A percentile compares a stretch with the other conserved stretches of the same genome.
These are phyloP conservation scores for Exophiala aquamarina DNA, from an alignment of 2,329 filamentous ascomycete genomes.

Conservation along the genomic window DNA sequence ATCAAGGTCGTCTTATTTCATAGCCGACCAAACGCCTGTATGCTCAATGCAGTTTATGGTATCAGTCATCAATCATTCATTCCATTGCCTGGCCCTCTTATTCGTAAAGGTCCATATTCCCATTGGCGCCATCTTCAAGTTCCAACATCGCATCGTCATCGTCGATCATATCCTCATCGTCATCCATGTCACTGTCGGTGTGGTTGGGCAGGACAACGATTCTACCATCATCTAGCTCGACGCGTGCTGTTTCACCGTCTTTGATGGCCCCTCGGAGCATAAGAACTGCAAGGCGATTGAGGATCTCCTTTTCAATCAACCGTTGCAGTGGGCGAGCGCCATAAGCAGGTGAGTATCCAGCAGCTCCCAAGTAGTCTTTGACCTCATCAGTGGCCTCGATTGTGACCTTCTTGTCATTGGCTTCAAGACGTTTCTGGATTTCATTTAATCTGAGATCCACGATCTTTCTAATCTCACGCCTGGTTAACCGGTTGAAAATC, in stretches of 20 bases:
- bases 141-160: slow-evolving; percentile 76
- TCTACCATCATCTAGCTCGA: slow-evolving; percentile 76
- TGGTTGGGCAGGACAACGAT: slow-evolving; percentile 76
- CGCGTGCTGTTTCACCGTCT: slow-evolving; percentile 80
- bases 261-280: slow-evolving; percentile 81
- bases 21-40: too few species aligned
- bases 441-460: slow-evolving; percentile 86
- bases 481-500: slow-evolving; percentile 96
- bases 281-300: slow-evolving; percentile 88
- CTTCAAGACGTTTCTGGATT: slow-evolving; percentile 84
- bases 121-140: slow-evolving; percentile 52
- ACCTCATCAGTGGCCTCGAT: slow-evolving; percentile 83
- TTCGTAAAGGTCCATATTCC: slow-evolving; percentile 65
- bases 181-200: slow-evolving; percentile 61
- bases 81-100: slow-evolving; percentile 27
- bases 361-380: slow-evolving; percentile 86
- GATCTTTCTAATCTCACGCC: slow-evolving; percentile 87
- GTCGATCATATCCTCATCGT: slow-evolving; percentile 71
- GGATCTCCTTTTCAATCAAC: slow-evolving; percentile 94
- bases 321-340: slow-evolving; percentile 85
- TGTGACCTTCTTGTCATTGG: slow-evolving; percentile 81
- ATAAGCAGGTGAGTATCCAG: slow-evolving; percentile 93
- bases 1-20: too few species aligned
- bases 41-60: neutral
- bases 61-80: neutral